Conservation (phyloP, 108 stramenopile species). For the Hondaea fermentalgiana region DNA sequence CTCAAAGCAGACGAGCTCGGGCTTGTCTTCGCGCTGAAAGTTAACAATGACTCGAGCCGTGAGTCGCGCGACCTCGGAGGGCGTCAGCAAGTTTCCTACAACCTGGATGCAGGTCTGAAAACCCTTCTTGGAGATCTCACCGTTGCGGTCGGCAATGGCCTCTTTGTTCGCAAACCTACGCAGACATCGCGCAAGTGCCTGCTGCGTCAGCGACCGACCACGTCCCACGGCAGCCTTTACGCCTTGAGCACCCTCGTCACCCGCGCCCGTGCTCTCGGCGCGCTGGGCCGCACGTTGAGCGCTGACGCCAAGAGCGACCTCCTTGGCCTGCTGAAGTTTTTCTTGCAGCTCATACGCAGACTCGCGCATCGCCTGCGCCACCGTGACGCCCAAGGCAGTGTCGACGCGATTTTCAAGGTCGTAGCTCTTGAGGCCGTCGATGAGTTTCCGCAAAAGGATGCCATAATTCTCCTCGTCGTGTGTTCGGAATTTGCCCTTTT, state of each 20-base stretch:
- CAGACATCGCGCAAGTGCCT: background rate
- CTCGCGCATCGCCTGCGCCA: background rate
- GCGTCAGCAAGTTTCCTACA: background rate
- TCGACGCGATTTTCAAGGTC: background rate
- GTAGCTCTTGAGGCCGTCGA: background rate
- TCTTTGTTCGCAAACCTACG: background rate
- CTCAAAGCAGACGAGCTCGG: background rate
- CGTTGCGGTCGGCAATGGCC: background rate
- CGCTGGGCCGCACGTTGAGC: background rate
- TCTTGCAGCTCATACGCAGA: background rate
- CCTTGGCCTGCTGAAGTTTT: background rate
- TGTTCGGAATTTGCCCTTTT: background rate
- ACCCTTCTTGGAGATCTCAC: background rate
- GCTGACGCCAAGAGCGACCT: background rate
- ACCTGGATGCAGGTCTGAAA: constrained; percentile 12
- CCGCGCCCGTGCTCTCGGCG: background rate
- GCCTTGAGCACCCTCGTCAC: background rate
- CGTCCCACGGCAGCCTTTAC: background rate
- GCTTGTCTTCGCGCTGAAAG: background rate
- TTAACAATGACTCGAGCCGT: background rate
- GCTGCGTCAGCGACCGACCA: background rate
- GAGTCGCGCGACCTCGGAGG: background rate
- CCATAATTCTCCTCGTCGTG: background rate
- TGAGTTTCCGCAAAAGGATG: background rate
- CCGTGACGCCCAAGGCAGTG: background rate